Base-by-base conservation (phyloP, 2,329 filamentous ascomycete species). In the Botryotinia narcissicola region DNA sequence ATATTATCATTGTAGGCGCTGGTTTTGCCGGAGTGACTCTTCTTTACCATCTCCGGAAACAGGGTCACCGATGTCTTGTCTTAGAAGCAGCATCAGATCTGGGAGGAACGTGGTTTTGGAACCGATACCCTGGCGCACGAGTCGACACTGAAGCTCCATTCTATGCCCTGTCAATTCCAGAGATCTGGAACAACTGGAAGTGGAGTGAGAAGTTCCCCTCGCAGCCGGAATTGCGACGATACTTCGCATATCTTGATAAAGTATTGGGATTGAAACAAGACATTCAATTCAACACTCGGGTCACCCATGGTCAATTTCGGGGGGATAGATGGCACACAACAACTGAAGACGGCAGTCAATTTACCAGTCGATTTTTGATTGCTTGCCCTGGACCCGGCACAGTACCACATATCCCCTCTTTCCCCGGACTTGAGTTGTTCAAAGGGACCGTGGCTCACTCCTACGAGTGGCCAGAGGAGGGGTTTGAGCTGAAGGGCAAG, bases 391-490 rank as follows among this genome's bases (percentile, higher is more conserved):
- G n/a, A 32, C 51, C 51, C n/a, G 51, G 51, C 0, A 57, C 51
- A 57, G 51, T 84, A 46, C 88, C 88, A 86, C 82, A 83, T 72
- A 87, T 84, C 83, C 86, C 85, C 1, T 80, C 80, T 18, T 85
- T 87, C n/a, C 78, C 82, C 1, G 86, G 85, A 0, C 74, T 86
- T 2, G 78, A 83, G 7, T 81, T 80, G n/a, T 87, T 85, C 76
- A 80, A 83, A 70, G 86, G 85, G 25, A 81, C 81, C n/a, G 74
- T 84, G 5, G 79, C 86, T 83, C 88, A 90, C 75, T 86, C 85
- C 4, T 87, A 87, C 7, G 80, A 87, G n/a, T 90, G 88, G 87
- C 51, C 51, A 57, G 87, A 90, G 74, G 89, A 87, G 86, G 86
- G 83, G 61, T 88, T 88, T 75, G 83, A 85, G 68, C 77, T 88